Conservation (phyloP, 148 eudicot species). For the Silene uniflora region DNA sequence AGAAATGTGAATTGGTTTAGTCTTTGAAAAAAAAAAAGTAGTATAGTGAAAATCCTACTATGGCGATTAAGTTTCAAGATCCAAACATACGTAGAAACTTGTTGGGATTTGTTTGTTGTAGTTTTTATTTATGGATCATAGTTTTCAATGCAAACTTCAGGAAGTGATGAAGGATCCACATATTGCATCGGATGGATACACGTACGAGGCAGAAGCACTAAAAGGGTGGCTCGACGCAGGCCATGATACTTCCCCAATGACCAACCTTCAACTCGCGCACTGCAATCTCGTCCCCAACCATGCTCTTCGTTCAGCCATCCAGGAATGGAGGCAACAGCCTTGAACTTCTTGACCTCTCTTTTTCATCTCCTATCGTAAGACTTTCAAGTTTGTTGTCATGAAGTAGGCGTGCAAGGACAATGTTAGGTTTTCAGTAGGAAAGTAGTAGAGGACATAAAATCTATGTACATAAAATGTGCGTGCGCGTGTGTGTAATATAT, state of each 20-base stretch:
- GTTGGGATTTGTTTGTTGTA: background rate
- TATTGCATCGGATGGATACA: slow-evolving; percentile 77
- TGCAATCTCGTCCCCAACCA: slow-evolving; percentile 61
- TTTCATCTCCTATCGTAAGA: background rate
- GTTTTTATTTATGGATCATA: background rate
- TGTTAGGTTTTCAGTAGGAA: background rate
- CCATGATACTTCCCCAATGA: slow-evolving; percentile 81
- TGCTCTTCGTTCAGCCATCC: slow-evolving; percentile 87
- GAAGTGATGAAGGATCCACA: slow-evolving; percentile 58
- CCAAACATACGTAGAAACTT: background rate
- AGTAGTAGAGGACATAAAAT: background rate
- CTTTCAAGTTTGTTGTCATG: background rate
- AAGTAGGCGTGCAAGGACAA: background rate
- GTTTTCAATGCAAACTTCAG: slow-evolving; percentile 15
- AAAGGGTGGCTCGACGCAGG: slow-evolving; percentile 77
- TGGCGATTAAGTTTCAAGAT: background rate
- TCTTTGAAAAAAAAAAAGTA: background rate
- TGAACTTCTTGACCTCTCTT: background rate
- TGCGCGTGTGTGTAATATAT: background rate
- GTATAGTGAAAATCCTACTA: background rate
- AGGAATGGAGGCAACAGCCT: slow-evolving; percentile 60
- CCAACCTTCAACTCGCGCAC: slow-evolving; percentile 58
- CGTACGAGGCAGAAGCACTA: slow-evolving; percentile 76
- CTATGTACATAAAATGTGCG: background rate
- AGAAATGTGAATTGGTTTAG: background rate